A percentile compares a stretch with the other conserved stretches of the same genome.
phyloP scores from a whole-genome alignment of 140 eudicot species.

The Erigeron philadelphicus region DNA sequence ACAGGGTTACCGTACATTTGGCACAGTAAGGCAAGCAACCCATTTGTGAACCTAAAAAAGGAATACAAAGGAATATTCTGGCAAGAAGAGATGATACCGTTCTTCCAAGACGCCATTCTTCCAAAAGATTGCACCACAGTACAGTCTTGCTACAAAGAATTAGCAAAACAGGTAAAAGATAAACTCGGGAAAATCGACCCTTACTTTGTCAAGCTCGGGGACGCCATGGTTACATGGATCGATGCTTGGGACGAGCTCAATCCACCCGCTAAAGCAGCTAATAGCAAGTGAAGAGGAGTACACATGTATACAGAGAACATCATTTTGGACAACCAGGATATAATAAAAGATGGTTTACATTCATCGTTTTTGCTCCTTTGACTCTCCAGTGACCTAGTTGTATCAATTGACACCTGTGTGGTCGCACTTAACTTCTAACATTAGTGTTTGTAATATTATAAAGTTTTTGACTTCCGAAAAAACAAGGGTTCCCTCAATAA shows the following conservation, averaged over 20 bases:
- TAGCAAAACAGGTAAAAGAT: slow-evolving; percentile 68
- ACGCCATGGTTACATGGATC: slow-evolving; percentile 90
- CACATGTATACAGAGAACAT: slow-evolving; percentile 6
- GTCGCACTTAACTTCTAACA: slow-evolving; percentile 14
- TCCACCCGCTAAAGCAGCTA: slow-evolving; percentile 41
- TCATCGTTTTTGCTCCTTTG: slow-evolving; percentile 18
- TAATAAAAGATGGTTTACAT: slow-evolving; percentile 26
- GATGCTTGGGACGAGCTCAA: slow-evolving; percentile 87
- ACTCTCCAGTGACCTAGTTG: slow-evolving; percentile 7
- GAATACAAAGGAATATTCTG: slow-evolving; percentile 94
- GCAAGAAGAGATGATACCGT: slow-evolving; percentile 96
- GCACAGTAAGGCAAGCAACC: slow-evolving; percentile 94
- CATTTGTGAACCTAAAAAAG: slow-evolving; percentile 78
- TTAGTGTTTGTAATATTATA: slow-evolving; percentile 33
- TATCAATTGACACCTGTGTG: slow-evolving; percentile 15
- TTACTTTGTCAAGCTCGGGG: slow-evolving; percentile 66
- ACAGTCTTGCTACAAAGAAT: slow-evolving; percentile 68
- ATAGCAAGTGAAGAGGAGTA: slow-evolving; percentile 32
- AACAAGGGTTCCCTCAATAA: slow-evolving; percentile 7
- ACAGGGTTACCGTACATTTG: slow-evolving; percentile 83
- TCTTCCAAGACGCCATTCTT: slow-evolving; percentile 60
- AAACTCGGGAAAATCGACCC: slow-evolving; percentile 69
- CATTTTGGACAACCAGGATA: slow-evolving; percentile 19
- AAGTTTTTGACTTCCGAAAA: slow-evolving; percentile 14
- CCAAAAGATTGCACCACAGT: slow-evolving; percentile 82